These are phyloP conservation scores for Hymenoscyphus linearis DNA, from an alignment of 2,329 filamentous ascomycete species.

Conservation along the genomic window DNA sequence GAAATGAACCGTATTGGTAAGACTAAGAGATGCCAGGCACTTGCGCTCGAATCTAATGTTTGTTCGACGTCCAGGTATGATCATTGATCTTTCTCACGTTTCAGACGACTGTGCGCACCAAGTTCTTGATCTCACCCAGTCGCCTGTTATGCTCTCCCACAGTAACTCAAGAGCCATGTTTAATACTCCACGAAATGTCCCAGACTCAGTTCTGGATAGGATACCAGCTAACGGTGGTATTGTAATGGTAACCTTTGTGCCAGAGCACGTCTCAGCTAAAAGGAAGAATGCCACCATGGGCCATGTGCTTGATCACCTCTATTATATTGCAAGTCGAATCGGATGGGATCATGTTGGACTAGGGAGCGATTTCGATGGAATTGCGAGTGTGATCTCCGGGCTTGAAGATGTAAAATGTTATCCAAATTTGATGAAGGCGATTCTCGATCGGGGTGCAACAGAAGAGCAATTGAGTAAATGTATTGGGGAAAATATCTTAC, in stretches of 20 bases:
- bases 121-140: conserved; percentile 44
- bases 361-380: conserved; percentile 60
- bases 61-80: conserved; percentile 39
- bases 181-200: conserved; percentile 61
- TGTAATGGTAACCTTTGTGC: conserved; percentile 44
- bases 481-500: neutral
- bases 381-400: conserved; percentile 46
- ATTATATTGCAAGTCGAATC: conserved; percentile 54
- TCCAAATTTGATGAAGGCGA: conserved; percentile 32
- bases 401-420: conserved; percentile 46
- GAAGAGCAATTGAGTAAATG: conserved; percentile 32
- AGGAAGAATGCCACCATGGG: conserved; percentile 48
- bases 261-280: conserved; percentile 28
- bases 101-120: conserved; percentile 57
- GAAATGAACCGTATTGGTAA: neutral
- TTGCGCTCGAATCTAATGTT: conserved; percentile 28
- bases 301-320: conserved; percentile 57
- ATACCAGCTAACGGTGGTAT: conserved; percentile 53
- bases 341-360: conserved; percentile 62
- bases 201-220: conserved; percentile 47
- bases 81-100: conserved; percentile 61
- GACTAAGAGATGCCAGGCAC: neutral
- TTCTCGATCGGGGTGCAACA: conserved; percentile 36
- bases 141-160: conserved; percentile 62
- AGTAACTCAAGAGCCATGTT: conserved; percentile 54